Evolutionary conservation across 139 green algal genomes (phyloP).

Genomic region (Micromonas commoda): DNA sequence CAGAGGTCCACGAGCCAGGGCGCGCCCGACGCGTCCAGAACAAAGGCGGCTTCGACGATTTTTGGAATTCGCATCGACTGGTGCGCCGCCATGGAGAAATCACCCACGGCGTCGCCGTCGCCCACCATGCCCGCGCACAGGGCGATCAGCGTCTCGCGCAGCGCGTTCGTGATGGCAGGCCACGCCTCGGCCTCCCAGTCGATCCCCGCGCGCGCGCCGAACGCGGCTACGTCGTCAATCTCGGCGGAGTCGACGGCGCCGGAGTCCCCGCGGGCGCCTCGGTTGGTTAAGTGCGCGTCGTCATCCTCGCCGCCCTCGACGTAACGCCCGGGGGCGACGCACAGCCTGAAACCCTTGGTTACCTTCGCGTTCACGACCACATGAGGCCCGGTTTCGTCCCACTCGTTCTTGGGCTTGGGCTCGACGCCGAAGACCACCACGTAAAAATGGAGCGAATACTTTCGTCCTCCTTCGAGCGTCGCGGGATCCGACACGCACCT

Average conservation of each 20-base stretch:
- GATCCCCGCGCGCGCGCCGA: not conserved
- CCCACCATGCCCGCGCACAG: not conserved
- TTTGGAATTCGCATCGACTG: too few species aligned
- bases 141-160: not conserved
- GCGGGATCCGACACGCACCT: not conserved
- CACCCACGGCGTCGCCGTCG: not conserved
- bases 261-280: not conserved
- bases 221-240: not conserved
- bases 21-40: too few species aligned
- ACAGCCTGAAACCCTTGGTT: not conserved
- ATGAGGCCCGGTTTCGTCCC: not conserved
- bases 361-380: not conserved
- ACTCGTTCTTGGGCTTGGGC: not conserved
- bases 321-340: not conserved
- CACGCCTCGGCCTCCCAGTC: not conserved
- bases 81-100: not conserved
- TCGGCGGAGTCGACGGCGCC: not conserved
- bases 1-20: too few species aligned
- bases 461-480: not conserved
- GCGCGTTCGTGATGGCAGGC: not conserved
- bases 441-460: not conserved
- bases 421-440: not conserved
- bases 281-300: not conserved
- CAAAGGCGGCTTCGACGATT: too few species aligned
- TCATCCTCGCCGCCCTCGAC: not conserved